Conservation (phyloP, 306 rosid species). For the Dalbergia cultrata region DNA sequence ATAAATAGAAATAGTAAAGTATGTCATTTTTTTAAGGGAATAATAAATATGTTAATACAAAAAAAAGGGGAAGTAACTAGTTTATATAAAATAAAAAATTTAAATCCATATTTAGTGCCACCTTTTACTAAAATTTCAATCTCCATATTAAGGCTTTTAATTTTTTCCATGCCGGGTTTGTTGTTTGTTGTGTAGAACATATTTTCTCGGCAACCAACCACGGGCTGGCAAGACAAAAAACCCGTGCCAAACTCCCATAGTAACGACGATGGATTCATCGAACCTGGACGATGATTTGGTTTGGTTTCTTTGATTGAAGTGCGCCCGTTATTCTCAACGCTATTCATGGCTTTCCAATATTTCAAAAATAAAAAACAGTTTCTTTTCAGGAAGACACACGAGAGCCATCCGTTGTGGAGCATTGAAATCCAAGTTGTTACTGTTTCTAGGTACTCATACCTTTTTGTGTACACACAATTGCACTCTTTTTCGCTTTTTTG, state of each 20-base stretch:
- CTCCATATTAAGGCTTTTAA: too few relatives aligned
- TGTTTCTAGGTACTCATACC: conserved; percentile 47
- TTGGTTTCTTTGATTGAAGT: not conserved
- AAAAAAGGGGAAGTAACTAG: too few relatives aligned
- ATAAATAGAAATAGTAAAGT: too few relatives aligned
- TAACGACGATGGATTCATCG: conserved; percentile 43
- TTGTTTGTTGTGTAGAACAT: too few relatives aligned
- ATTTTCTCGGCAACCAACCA: too few relatives aligned
- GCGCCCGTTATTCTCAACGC: not conserved
- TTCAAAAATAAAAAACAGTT: conserved; percentile 25
- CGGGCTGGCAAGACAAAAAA: not conserved
- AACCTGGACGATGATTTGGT: conserved; percentile 49
- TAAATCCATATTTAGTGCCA: too few relatives aligned
- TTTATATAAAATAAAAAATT: too few relatives aligned
- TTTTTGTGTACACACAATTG: not conserved
- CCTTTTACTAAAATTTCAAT: too few relatives aligned
- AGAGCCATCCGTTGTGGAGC: conserved; percentile 76
- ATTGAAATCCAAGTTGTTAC: conserved; percentile 40
- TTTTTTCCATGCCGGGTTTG: too few relatives aligned
- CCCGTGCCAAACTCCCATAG: not conserved
- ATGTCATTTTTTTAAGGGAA: too few relatives aligned
- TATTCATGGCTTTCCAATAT: conserved; percentile 17
- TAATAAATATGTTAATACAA: too few relatives aligned
- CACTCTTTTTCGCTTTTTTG: not conserved
- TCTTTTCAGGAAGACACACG: conserved; percentile 48